Conservation (phyloP, 176 grass and related monocot species). For the Aegilops bicornis region DNA sequence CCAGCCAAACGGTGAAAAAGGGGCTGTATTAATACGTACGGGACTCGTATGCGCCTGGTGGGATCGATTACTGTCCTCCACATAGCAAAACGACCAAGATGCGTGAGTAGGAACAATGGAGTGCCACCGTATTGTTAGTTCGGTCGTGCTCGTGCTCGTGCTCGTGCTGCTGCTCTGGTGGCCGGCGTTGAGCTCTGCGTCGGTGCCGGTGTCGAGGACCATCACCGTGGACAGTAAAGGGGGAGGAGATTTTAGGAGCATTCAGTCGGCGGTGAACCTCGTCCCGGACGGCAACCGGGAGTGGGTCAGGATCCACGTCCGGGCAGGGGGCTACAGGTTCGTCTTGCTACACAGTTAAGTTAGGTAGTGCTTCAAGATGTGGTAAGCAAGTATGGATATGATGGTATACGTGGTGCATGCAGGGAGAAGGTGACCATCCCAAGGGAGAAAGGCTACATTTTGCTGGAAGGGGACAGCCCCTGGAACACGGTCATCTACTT, state of each 20-base stretch:
- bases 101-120: background rate
- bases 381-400: too few relatives aligned
- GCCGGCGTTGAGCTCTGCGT: background rate
- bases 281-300: conserved; percentile 36
- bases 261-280: conserved; percentile 41
- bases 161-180: background rate
- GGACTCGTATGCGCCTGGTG: background rate
- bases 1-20: too few relatives aligned
- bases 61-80: too few relatives aligned
- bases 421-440: background rate
- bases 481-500: background rate
- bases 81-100: background rate
- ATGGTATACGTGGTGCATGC: too few relatives aligned
- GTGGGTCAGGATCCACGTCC: conserved; percentile 46
- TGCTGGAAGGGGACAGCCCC: background rate
- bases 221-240: conserved; percentile 14
- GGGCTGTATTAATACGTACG: background rate
- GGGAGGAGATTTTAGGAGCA: conserved; percentile 23
- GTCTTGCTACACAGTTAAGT: background rate
- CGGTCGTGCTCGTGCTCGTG: background rate
- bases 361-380: background rate
- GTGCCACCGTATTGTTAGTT: background rate
- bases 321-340: conserved; percentile 33
- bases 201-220: background rate
- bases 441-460: background rate